A percentile compares a stretch with the other conserved stretches of the same genome.
phyloP scores from a whole-genome alignment of 805 yeast genomes.

The Scheffersomyces coipomensis region DNA sequence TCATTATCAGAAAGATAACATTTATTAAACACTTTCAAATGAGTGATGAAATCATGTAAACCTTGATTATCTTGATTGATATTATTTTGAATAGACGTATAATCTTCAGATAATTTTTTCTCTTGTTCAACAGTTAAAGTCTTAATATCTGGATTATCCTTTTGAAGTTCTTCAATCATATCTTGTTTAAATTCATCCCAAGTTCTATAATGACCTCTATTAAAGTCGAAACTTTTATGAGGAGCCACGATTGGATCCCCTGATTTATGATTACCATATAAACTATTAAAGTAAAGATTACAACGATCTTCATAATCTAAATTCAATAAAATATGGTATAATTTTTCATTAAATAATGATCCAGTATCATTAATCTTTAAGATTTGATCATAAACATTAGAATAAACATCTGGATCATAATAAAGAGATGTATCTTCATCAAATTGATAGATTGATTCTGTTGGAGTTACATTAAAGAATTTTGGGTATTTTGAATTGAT shows the following conservation, averaged over 20 bases:
- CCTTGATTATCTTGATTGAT: slow-evolving; percentile 16
- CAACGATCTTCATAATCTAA: slow-evolving; percentile 15
- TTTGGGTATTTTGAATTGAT: not conserved
- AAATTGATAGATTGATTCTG: not conserved
- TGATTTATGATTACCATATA: slow-evolving; percentile 6
- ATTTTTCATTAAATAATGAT: slow-evolving; percentile 1
- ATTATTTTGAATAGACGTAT: slow-evolving; percentile 1
- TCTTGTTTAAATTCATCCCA: slow-evolving; percentile 7
- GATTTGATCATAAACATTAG: slow-evolving; percentile 3
- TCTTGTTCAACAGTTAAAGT: slow-evolving; percentile 4
- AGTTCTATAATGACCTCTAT: slow-evolving; percentile 7
- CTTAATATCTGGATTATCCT: not conserved
- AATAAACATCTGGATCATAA: slow-evolving; percentile 1
- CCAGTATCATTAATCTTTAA: slow-evolving; percentile 1
- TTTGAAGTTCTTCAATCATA: slow-evolving; percentile 6
- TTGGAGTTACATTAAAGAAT: not conserved
- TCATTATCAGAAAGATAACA: slow-evolving; percentile 15
- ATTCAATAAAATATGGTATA: slow-evolving; percentile 10
- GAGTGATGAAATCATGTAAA: slow-evolving; percentile 22
- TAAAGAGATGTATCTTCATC: not conserved
- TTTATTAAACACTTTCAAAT: slow-evolving; percentile 20
- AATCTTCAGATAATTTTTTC: slow-evolving; percentile 3
- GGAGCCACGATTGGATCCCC: slow-evolving; percentile 16
- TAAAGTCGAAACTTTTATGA: slow-evolving; percentile 10
- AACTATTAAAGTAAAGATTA: slow-evolving; percentile 18